A percentile compares a stretch with the other conserved stretches of the same genome.
phyloP scores from a whole-genome alignment of 202 grass and related monocot species.

The Elaeis oleifera region DNA sequence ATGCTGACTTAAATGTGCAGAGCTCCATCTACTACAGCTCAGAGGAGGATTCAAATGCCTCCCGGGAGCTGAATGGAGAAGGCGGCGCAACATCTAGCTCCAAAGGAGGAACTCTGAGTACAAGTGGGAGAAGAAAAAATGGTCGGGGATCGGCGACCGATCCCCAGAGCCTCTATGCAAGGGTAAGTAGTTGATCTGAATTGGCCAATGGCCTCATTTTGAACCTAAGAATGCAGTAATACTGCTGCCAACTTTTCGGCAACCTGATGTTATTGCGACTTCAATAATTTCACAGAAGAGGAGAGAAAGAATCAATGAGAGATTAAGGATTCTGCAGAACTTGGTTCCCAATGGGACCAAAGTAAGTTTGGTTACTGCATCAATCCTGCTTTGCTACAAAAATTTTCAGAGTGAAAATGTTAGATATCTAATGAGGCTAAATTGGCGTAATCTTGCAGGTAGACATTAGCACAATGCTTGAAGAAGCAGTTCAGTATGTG shows the following conservation, averaged over 20 bases:
- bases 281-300: slow-evolving; percentile 44
- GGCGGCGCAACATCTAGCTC: slow-evolving; percentile 18
- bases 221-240: no score
- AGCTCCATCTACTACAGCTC: slow-evolving; percentile 35
- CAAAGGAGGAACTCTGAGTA: slow-evolving; percentile 10
- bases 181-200: slow-evolving; percentile 21
- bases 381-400: neutral
- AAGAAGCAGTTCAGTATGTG: slow-evolving; percentile 69
- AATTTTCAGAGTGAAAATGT: neutral
- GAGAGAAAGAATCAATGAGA: slow-evolving; percentile 69
- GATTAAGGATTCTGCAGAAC: slow-evolving; percentile 48
- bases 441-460: slow-evolving; percentile 27
- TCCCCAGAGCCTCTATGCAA: slow-evolving; percentile 68
- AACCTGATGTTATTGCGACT: neutral
- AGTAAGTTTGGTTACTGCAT: slow-evolving; percentile 21
- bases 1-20: slow-evolving; percentile 14
- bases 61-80: slow-evolving; percentile 15
- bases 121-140: slow-evolving; percentile 29
- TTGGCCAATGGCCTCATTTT: no score
- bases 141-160: slow-evolving; percentile 36
- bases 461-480: slow-evolving; percentile 78
- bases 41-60: slow-evolving; percentile 42
- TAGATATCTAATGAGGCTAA: neutral
- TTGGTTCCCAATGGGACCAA: slow-evolving; percentile 75
- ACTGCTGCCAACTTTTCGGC: neutral